Evolutionary conservation across 306 rosid genomes (phyloP), one percentile per base, ranked within the genome.

Genomic region (Cicer yamashitae): DNA sequence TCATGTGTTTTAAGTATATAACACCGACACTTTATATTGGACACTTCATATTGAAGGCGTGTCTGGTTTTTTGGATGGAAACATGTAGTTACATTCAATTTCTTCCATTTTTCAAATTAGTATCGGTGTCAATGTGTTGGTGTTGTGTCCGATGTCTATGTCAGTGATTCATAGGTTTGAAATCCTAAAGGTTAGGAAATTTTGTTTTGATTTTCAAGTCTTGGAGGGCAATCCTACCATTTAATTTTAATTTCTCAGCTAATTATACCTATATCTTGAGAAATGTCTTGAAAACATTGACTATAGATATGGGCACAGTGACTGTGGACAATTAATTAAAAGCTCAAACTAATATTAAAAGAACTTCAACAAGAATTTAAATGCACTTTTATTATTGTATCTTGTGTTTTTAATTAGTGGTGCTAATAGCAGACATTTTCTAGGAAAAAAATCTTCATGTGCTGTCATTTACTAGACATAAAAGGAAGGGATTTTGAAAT

Each of bases 401-500:
- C 52, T 47, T 12, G 15, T 47, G 15, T 47, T 47, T 47, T 47
- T 12, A n/a, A 12, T 47, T 11, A 12, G 52, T 47, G 14, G 15
- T 47, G 52, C 14, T 47, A 11, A 11, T 12, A 12, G 14, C 13
- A n/a, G 14, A 47, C 41, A 59, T 25, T 25, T 59, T 59, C 65
- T 59, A 30, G 15, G 15, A 8, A 20, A 60, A 59, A 59, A 30
- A 60, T 60, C 43, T 30, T 10, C 44, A 34, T 60, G 17, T 60
- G 44, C 3, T 59, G 43, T 59, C 43, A 15, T 30, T 59, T 59
- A 12, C 15, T 34, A 12, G 44, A 60, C 67, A 60, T 60, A 37
- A 60, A 60, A 60, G 43, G 67, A 34, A 60, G 20, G 45, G 45
- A 34, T 13, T 60, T 60, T 60, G 67, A 34, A 37, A 60, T 60